Base-by-base conservation (phyloP, 441 rosid species). In the Arabidopsis hybrid region DNA sequence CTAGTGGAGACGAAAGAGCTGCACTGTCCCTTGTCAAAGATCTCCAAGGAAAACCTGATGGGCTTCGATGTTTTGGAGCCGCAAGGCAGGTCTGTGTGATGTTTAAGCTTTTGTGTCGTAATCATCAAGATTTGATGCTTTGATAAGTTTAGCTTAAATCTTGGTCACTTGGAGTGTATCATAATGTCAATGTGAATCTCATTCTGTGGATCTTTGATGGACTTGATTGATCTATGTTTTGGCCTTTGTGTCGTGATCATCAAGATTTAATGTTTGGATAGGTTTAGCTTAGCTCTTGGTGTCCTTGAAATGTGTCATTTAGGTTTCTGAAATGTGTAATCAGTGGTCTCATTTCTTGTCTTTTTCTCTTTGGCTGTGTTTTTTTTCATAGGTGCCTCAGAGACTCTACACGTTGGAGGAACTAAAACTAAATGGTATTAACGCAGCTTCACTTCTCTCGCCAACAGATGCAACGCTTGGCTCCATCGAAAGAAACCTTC, bases 391-490 rank as follows among this genome's bases (percentile, higher is more conserved):
- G 95, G 80, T 89, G 62, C 99, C 97, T 0, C 97, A 89, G 69
- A 87, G 97, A 76, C 97, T 90, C 5, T 92, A 92, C 77, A 86
- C 95, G 7, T 76, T 92, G 73, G 97, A 90, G 52, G 99, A 92
- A 76, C 76, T 94, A 79, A 92, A 84, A 75, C 80, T 90, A 63
- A 94, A 94, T 67, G 97, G 97, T 7, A 89, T 92, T 0, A 90
- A 92, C 10, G 65, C 99, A 2, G 52, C 73, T 55, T 87, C 91
- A 11, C 90, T 94, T 72, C 85, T 94, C 38, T 92, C 99, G 4
- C 97, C 97, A 0, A 85, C 81, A 32, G 97, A 91, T 76, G 50
- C 81, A 13, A 94, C 97, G 16, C 90, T 94, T 65, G 97, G 92
- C 59, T 85, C 95, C 4, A 85, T 91, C 1, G 88, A 90, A 75